phyloP scores from a whole-genome alignment of 2,329 filamentous ascomycete species.

The Dothideomycetes sp. region DNA sequence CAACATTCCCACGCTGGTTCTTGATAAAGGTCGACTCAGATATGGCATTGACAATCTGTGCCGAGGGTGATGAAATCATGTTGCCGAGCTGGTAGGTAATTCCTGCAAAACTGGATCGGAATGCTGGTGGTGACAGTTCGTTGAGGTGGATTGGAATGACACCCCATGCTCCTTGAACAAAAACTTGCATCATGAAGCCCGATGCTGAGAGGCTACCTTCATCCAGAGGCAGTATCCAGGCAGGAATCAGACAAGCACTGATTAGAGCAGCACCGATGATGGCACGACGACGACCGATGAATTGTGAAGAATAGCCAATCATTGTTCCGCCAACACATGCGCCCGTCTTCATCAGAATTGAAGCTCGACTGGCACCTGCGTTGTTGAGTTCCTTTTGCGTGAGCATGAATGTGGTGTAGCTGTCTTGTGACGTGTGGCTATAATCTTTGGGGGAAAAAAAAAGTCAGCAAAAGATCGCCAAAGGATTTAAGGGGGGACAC shows the following conservation, averaged over 20 bases:
- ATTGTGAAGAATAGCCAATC: conserved; percentile 67
- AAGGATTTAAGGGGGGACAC: too few relatives aligned
- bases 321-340: conserved; percentile 65
- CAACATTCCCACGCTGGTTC: conserved; percentile 44
- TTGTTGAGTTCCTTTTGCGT: conserved; percentile 61
- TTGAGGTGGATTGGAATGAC: conserved; percentile 66
- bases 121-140: conserved; percentile 61
- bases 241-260: conserved; percentile 55
- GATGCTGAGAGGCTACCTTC: conserved; percentile 52
- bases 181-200: conserved; percentile 63
- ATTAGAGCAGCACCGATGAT: conserved; percentile 54
- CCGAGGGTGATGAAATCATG: conserved; percentile 48
- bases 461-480: background rate
- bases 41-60: conserved; percentile 70
- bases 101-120: conserved; percentile 61
- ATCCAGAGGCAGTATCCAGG: conserved; percentile 58
- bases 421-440: conserved; percentile 72
- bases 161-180: conserved; percentile 53
- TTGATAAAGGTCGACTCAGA: conserved; percentile 54
- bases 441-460: conserved; percentile 60
- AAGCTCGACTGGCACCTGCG: conserved; percentile 56
- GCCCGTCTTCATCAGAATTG: conserved; percentile 73
- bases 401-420: conserved; percentile 73
- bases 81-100: conserved; percentile 67
- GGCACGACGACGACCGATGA: conserved; percentile 60